Conservation (phyloP, 805 yeast species). For the Candida morakotiae region DNA sequence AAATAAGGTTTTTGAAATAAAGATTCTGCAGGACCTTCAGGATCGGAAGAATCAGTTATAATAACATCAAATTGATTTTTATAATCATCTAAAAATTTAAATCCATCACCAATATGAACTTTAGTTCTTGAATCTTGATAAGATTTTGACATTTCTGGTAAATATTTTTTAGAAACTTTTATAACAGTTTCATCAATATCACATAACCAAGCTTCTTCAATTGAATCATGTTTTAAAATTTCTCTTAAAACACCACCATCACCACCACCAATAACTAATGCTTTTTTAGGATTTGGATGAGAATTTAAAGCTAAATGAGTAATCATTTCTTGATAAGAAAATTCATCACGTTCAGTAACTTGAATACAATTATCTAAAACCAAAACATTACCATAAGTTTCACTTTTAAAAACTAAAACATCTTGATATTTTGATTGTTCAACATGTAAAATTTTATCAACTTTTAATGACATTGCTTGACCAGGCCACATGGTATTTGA, state of each 20-base stretch:
- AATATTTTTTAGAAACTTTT: slow-evolving; percentile 75
- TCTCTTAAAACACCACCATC: slow-evolving; percentile 98
- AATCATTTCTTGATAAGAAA: slow-evolving; percentile 97
- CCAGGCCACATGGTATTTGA: slow-evolving; percentile 99
- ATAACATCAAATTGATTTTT: slow-evolving; percentile 89
- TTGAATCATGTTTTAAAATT: slow-evolving; percentile 79
- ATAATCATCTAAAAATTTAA: slow-evolving; percentile 82
- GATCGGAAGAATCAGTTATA: slow-evolving; percentile 96
- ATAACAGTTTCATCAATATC: slow-evolving; percentile 96
- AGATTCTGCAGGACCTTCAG: slow-evolving; percentile 96
- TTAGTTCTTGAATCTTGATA: slow-evolving; percentile 85
- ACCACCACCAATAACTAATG: slow-evolving; percentile 96
- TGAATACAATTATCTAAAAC: slow-evolving; percentile 94
- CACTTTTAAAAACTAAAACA: slow-evolving; percentile 85
- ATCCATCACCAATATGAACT: slow-evolving; percentile 95
- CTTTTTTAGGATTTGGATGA: slow-evolving; percentile 92
- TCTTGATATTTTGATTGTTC: slow-evolving; percentile 91
- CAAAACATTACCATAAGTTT: slow-evolving; percentile 91
- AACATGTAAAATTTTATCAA: slow-evolving; percentile 78
- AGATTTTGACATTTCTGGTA: slow-evolving; percentile 84
- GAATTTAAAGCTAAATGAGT: slow-evolving; percentile 88
- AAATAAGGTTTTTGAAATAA: slow-evolving; percentile 92
- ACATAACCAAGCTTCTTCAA: slow-evolving; percentile 86
- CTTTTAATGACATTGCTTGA: slow-evolving; percentile 90
- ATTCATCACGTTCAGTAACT: slow-evolving; percentile 96